Evolutionary conservation across 2,329 filamentous ascomycete species (phyloP).

Genomic region (Diplodia mutila): DNA sequence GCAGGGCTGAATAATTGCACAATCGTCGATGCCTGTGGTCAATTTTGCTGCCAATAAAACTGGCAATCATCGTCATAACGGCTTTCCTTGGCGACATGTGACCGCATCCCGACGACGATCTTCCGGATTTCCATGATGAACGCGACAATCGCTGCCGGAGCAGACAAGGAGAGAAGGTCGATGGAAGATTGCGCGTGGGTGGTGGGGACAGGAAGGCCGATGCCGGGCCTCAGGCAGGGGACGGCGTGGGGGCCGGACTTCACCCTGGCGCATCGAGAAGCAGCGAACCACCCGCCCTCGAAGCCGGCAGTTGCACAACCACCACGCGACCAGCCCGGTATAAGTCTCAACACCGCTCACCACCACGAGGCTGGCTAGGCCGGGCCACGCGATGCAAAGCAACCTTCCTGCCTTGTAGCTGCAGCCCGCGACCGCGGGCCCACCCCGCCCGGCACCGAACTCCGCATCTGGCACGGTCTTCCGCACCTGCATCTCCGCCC

Average conservation of each 20-base stretch:
- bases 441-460: slow-evolving; percentile 1
- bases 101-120: not conserved
- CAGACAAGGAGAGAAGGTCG: slow-evolving; percentile 2
- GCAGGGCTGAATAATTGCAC: not conserved
- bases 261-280: not conserved
- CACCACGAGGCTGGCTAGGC: not conserved
- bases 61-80: not conserved
- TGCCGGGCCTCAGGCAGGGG: not conserved
- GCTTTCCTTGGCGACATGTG: not conserved
- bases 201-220: not conserved
- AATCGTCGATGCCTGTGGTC: not conserved
- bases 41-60: not conserved
- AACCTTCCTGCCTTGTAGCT: slow-evolving; percentile 21
- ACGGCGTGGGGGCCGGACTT: not conserved
- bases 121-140: not conserved
- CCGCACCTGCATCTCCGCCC: slow-evolving; percentile 17
- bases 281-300: not conserved
- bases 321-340: not conserved
- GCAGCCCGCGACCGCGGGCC: not conserved
- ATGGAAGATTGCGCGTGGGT: slow-evolving; percentile 1
- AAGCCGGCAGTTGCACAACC: not conserved
- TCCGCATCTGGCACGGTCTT: slow-evolving; percentile 16
- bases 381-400: not conserved
- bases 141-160: not conserved
- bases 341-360: not conserved